phyloP scores from a whole-genome alignment of 2,329 filamentous ascomycete species.

The Trichoderma citrinoviride region DNA sequence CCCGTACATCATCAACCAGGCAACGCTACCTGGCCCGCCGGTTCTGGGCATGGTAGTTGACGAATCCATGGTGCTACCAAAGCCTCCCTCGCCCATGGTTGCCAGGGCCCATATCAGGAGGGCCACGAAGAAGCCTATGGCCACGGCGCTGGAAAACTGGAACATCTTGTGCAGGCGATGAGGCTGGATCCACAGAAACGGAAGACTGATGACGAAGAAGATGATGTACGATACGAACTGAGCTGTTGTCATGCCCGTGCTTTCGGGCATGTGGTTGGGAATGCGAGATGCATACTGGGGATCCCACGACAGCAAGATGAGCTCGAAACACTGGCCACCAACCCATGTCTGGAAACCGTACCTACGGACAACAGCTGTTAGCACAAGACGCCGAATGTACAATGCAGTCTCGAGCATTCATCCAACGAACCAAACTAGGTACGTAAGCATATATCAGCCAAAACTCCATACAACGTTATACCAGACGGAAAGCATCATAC shows the following conservation, averaged over 20 bases:
- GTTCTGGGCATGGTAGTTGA: slow-evolving; percentile 28
- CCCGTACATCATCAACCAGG: slow-evolving; percentile 40
- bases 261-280: slow-evolving; percentile 40
- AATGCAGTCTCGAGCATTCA: not conserved
- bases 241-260: slow-evolving; percentile 45
- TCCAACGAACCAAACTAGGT: slow-evolving; percentile 28
- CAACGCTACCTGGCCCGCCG: slow-evolving; percentile 32
- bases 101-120: slow-evolving; percentile 45
- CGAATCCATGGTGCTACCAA: slow-evolving; percentile 36
- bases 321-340: slow-evolving; percentile 46
- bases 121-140: slow-evolving; percentile 42
- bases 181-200: slow-evolving; percentile 45
- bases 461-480: not conserved
- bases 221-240: slow-evolving; percentile 45
- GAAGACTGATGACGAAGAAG: slow-evolving; percentile 44
- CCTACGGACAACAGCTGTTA: slow-evolving; percentile 26
- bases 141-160: slow-evolving; percentile 39
- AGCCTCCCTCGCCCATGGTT: slow-evolving; percentile 42
- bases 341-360: slow-evolving; percentile 48
- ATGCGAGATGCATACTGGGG: slow-evolving; percentile 43
- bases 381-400: not conserved
- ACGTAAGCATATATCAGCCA: slow-evolving; percentile 8
- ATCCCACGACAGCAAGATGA: slow-evolving; percentile 46
- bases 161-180: slow-evolving; percentile 45
- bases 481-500: slow-evolving; percentile 28